Evolutionary conservation across 2,329 filamentous ascomycete species (phyloP).

Genomic region (Trichoderma sp.): DNA sequence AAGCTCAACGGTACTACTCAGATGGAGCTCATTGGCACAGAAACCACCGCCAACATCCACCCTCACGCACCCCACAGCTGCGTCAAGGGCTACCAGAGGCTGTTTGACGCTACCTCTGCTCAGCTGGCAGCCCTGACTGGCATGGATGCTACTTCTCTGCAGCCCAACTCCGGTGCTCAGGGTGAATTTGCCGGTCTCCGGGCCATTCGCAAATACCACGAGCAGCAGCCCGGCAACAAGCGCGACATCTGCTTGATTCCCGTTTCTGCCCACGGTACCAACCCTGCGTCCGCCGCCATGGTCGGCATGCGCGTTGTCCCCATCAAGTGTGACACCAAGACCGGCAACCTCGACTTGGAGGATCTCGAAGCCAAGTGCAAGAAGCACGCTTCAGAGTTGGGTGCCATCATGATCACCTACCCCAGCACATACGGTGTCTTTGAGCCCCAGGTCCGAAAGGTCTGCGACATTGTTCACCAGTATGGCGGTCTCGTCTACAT

Average conservation of each 20-base stretch:
- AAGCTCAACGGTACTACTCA: conserved; percentile 93
- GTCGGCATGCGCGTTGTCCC: conserved; percentile 91
- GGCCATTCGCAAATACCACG: conserved; percentile 80
- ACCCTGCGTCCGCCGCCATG: conserved; percentile 94
- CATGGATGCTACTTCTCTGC: conserved; percentile 84
- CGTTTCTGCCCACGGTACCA: conserved; percentile 92
- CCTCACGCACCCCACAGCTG: conserved; percentile 68
- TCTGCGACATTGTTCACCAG: conserved; percentile 79
- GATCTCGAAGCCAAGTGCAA: conserved; percentile 87
- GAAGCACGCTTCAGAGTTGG: conserved; percentile 80
- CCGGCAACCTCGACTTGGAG: conserved; percentile 82
- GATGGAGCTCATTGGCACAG: conserved; percentile 82
- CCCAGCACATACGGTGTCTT: conserved; percentile 94
- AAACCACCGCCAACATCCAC: conserved; percentile 74
- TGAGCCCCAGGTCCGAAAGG: conserved; percentile 82
- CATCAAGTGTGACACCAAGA: conserved; percentile 83
- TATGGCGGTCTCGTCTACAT: conserved; percentile 95
- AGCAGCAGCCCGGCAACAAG: conserved; percentile 63
- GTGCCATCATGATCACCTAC: conserved; percentile 95
- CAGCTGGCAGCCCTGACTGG: conserved; percentile 83
- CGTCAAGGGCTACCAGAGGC: conserved; percentile 63
- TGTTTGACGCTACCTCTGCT: conserved; percentile 70
- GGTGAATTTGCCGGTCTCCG: conserved; percentile 90
- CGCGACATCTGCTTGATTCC: conserved; percentile 93
- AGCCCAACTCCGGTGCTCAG: conserved; percentile 94